Conservation (phyloP, 75 land plant genomes). For the Selaginella moellendorffii region DNA sequence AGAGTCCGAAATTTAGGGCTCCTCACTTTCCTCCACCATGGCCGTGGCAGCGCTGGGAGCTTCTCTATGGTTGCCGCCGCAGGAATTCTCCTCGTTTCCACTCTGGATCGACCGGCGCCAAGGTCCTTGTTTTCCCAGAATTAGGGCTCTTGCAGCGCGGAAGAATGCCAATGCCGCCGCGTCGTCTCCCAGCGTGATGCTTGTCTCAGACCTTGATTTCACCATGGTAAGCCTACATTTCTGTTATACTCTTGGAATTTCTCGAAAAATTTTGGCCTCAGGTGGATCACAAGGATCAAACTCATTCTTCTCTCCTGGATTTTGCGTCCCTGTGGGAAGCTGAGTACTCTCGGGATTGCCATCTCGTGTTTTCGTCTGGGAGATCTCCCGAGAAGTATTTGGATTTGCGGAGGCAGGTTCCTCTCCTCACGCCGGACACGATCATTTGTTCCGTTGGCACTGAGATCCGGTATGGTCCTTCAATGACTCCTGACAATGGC, state of each 20-base stretch:
- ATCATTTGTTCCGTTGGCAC: conserved; percentile 37
- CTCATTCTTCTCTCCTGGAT: conserved; percentile 22
- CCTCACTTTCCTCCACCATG: too few relatives aligned
- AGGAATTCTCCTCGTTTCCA: too few relatives aligned
- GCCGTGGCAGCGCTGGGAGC: too few relatives aligned
- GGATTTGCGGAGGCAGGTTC: conserved; percentile 22
- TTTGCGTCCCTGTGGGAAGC: conserved; percentile 37
- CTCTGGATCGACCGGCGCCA: too few relatives aligned
- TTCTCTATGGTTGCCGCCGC: too few relatives aligned
- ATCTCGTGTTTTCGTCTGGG: conserved; percentile 28
- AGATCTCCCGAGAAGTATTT: conserved; percentile 26
- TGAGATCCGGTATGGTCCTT: conserved; percentile 28
- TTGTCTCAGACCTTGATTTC: conserved; percentile 34
- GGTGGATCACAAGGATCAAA: conserved; percentile 35
- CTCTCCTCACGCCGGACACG: conserved; percentile 28
- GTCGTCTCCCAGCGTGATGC: conserved; percentile 11
- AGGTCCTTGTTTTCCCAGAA: too few relatives aligned
- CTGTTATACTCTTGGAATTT: neutral
- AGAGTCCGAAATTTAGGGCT: too few relatives aligned
- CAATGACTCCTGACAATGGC: conserved; percentile 22
- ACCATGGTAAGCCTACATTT: conserved; percentile 24
- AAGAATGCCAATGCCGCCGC: neutral
- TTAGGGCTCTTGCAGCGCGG: too few relatives aligned
- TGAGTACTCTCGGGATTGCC: conserved; percentile 27
- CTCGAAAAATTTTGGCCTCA: conserved; percentile 1